Evolutionary conservation across 345 rosid genomes (phyloP), one percentile per base, ranked within the genome.

Genomic region (Durio zibethinus): DNA sequence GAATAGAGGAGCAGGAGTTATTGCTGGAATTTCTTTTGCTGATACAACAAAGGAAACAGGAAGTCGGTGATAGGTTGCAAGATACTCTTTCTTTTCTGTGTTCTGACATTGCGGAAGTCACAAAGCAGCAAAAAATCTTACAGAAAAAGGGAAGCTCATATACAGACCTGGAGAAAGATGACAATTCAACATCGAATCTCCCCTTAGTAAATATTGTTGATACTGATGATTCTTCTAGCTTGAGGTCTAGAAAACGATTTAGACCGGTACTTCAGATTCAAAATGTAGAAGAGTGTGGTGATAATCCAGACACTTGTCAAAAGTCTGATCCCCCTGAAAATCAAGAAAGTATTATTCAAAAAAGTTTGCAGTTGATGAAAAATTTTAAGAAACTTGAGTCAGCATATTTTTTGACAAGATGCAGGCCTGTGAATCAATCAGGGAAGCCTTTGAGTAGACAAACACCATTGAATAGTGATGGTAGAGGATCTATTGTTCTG

Each of bases 351-450:
- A 66, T 80, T 78, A 88, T 93, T 73, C 83, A 83, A 57, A 88
- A 87, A 85, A 91, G 87, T 80, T 87, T 94, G 29, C 85, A 93
- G 43, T 81, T 96, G 84, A 92, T 92, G 95, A 89, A 87, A 84
- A 96, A 93, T 84, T 91, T 96, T 80, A 91, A 89, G 93, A 96
- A 92, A 83, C 84, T 96, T 43, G 98, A 96, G 84, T 81, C 95
- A 0, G 97, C 94, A 29, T 96, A 96, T 82, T 92, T 91, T 81
- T 72, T 90, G 80, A 90, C 98, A 43, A 89, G 98, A 85, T 88
- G 82, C 72, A 85, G 90, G 80, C 91, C 88, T 33, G 45, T 82
- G 81, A 92, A 81, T 81, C 89, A 86, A 74, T 70, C 83, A 5
- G 90, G 90, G 48, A 89, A 80, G 75, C 78, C 91, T 45, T 74